Percentiles rank a stretch among this genome's conserved stretches.
These are phyloP conservation scores for Lepidium didymum DNA, from an alignment of 345 rosid species.

Conservation along the genomic window DNA sequence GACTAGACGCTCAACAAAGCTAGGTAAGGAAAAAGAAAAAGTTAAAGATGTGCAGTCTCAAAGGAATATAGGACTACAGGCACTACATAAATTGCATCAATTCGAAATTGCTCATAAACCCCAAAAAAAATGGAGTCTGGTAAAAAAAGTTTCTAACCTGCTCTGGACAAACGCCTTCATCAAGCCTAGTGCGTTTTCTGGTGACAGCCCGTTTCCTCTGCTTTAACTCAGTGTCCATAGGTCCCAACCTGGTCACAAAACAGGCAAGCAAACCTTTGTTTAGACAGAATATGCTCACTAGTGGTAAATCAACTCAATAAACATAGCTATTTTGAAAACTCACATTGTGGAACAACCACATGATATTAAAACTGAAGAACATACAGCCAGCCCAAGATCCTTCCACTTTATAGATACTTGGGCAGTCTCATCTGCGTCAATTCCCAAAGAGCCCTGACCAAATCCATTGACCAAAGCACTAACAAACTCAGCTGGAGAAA, in stretches of 20 bases:
- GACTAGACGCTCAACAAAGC: background rate
- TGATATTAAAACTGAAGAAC: constrained; percentile 41
- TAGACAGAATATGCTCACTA: background rate
- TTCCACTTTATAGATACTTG: constrained; percentile 58
- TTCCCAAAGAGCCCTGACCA: constrained; percentile 32
- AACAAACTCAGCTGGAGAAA: constrained; percentile 57
- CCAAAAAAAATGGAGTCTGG: background rate
- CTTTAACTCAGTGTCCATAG: constrained; percentile 73
- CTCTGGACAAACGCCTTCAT: constrained; percentile 55
- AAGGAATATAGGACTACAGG: background rate
- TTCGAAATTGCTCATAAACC: background rate
- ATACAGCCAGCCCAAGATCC: constrained; percentile 56
- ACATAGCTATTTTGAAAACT: constrained; percentile 21
- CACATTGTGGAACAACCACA: constrained; percentile 75
- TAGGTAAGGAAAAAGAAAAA: background rate
- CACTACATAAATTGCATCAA: background rate
- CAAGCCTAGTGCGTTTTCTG: constrained; percentile 45
- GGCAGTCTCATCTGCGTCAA: constrained; percentile 33
- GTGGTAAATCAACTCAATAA: background rate
- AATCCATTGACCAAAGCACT: constrained; percentile 43
- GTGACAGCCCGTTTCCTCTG: constrained; percentile 42
- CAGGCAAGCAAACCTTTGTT: background rate
- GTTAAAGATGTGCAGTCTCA: background rate
- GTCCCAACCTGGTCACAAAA: constrained; percentile 64
- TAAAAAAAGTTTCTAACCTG: constrained; percentile 44